Percentiles rank a stretch among this genome's conserved stretches.
phyloP scores from a whole-genome alignment of 1,284 basidiomycete genomes.

The Ceratobasidium sp. region DNA sequence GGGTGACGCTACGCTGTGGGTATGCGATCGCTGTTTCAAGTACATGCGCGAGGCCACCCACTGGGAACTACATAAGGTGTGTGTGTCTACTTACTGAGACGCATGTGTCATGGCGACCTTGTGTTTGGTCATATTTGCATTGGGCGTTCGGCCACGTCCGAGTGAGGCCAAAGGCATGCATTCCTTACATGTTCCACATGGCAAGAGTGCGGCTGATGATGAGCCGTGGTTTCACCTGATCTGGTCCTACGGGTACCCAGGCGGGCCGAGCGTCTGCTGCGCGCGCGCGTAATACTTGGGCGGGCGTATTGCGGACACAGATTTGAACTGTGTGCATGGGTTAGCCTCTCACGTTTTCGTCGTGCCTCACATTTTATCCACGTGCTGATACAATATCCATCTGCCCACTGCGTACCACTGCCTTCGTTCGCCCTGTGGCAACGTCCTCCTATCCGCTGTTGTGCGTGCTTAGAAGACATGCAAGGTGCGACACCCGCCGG shows the following conservation, averaged over 20 bases:
- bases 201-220: neutral
- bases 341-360: conserved; percentile 18
- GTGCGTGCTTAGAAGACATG: conserved; percentile 67
- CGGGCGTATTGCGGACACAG: neutral
- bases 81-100: conserved; percentile 48
- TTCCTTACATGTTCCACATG: conserved; percentile 21
- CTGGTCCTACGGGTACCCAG: conserved; percentile 16
- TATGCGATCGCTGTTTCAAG: conserved; percentile 95
- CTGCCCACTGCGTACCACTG: conserved; percentile 2
- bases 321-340: neutral
- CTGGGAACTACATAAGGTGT: conserved; percentile 78
- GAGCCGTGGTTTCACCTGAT: conserved; percentile 13
- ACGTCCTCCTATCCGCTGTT: neutral
- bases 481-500: conserved; percentile 78
- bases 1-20: conserved; percentile 69
- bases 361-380: conserved; percentile 11
- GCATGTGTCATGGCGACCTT: no score
- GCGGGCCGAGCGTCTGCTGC: conserved; percentile 4
- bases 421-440: neutral
- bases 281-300: neutral
- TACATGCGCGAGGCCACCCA: conserved; percentile 81
- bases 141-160: conserved; percentile 1
- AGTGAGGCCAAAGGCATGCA: neutral
- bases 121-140: conserved; percentile 14
- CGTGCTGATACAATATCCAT: neutral